These are phyloP conservation scores for Colletotrichum sp. DNA, from an alignment of 2,329 filamentous ascomycete genomes.

Conservation along the genomic window DNA sequence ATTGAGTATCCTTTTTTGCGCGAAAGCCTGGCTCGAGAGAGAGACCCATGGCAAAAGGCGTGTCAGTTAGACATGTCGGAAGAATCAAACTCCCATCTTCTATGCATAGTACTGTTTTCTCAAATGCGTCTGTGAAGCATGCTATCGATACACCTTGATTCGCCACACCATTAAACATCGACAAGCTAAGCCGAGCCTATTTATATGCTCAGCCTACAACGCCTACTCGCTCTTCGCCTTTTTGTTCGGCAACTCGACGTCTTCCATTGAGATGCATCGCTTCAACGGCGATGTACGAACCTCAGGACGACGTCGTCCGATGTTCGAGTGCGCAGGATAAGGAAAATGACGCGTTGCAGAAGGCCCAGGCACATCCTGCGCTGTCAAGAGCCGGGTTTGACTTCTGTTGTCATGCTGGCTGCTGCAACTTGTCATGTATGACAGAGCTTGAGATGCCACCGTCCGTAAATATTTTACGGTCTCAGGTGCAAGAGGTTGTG, in stretches of 20 bases:
- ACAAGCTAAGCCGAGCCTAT: background rate
- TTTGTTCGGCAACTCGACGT: background rate
- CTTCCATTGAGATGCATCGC: background rate
- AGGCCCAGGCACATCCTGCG: background rate
- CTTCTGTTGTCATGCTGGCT: background rate
- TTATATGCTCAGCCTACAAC: background rate
- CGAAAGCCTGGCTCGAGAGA: background rate
- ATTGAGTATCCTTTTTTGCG: background rate
- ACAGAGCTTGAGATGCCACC: background rate
- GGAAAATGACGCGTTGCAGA: background rate
- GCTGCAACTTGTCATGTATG: background rate
- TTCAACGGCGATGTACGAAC: background rate
- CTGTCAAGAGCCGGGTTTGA: background rate
- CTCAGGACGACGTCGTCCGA: background rate
- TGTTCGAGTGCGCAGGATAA: background rate
- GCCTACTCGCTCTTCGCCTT: background rate
- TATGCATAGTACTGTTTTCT: background rate
- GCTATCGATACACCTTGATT: background rate
- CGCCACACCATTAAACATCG: background rate
- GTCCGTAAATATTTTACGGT: background rate
- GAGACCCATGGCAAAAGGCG: conserved; percentile 4
- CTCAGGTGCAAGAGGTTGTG: background rate
- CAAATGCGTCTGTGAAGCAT: background rate
- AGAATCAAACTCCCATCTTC: conserved; percentile 19
- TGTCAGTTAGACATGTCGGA: conserved; percentile 10